Base-by-base conservation (phyloP, 2,329 filamentous ascomycete species). In the Cytospora chrysosperma region DNA sequence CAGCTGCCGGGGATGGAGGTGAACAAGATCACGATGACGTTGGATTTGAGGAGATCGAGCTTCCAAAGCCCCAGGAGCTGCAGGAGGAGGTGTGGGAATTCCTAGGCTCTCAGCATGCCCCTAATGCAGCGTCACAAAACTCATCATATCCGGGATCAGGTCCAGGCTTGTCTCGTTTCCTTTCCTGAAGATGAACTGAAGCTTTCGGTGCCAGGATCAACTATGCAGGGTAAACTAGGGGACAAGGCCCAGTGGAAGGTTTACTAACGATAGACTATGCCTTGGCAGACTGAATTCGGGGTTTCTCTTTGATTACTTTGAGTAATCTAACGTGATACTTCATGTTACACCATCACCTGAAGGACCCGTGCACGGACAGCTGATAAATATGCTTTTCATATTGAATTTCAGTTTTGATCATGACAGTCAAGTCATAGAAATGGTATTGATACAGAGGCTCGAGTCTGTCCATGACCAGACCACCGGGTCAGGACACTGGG, bases 381-480 rank as follows among this genome's bases (percentile, higher is more conserved):
- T 2, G n/a, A 24, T 21, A 10, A 43, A 47, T 24, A 4, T 47
- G n/a, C n/a, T n/a, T 13, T 8, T 24, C 43, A 47, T 12, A 47
- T 47, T 7, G n/a, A 10, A 47, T n/a, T 2, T 21, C n/a, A 47
- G 4, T 2, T 8, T 3, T 24, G 4, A 19, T 47, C 3, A 21
- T 47, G 43, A 47, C 43, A 24, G 8, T 47, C 43, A 47, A 47
- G 43, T 53, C 55, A 59, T 52, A 32, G 26, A 63, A 60, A 50
- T 65, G 40, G 40, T 66, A 66, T 64, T 61, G 61, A 32, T 59
- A 59, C 40, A 54, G 49, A 49, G 43, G 53, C 51, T 50, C 21
- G 32, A 15, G 32, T 34, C 10, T 13, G 27, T 51, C 15, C 21
- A 43, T 15, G 19, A 54, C 17, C 59, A 19, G n/a, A 32, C 43